Evolutionary conservation across 805 yeast genomes (phyloP).

Genomic region (Candida tibetensis): DNA sequence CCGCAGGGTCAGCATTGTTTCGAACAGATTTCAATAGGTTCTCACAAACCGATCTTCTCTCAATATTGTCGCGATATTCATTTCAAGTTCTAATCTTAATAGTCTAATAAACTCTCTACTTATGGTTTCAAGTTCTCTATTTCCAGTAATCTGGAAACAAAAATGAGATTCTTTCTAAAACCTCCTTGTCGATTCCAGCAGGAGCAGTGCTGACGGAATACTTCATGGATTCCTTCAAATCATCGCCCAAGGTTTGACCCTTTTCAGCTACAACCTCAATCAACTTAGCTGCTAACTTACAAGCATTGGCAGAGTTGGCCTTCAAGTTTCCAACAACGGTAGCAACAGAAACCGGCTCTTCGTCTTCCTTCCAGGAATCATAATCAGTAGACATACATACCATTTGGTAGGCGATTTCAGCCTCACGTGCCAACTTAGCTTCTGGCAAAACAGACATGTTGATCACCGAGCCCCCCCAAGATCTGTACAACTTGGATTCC

Average conservation of each 20-base stretch:
- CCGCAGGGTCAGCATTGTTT: no score
- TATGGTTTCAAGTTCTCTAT: background rate
- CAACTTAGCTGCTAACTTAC: constrained; percentile 65
- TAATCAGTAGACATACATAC: constrained; percentile 98
- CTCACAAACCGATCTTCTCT: no score
- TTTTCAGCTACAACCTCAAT: constrained; percentile 67
- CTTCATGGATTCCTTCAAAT: constrained; percentile 73
- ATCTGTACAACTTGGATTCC: constrained; percentile 79
- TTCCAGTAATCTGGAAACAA: constrained; percentile 89
- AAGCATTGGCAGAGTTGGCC: constrained; percentile 87
- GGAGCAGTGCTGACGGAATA: constrained; percentile 76
- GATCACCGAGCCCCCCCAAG: constrained; percentile 92
- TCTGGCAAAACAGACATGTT: constrained; percentile 99
- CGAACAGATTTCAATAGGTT: no score
- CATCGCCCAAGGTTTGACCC: constrained; percentile 56
- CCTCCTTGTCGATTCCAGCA: constrained; percentile 65
- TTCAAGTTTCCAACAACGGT: constrained; percentile 87
- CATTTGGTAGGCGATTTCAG: constrained; percentile 96
- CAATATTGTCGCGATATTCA: no score
- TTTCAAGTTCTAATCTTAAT: no score
- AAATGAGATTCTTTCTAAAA: constrained; percentile 77
- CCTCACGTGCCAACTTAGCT: constrained; percentile 94
- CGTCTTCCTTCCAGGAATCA: constrained; percentile 96
- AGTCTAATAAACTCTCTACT: no score
- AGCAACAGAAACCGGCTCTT: constrained; percentile 97